Evolutionary conservation across 2,329 filamentous ascomycete genomes (phyloP).

Genomic region (Mollisia scopiformis): DNA sequence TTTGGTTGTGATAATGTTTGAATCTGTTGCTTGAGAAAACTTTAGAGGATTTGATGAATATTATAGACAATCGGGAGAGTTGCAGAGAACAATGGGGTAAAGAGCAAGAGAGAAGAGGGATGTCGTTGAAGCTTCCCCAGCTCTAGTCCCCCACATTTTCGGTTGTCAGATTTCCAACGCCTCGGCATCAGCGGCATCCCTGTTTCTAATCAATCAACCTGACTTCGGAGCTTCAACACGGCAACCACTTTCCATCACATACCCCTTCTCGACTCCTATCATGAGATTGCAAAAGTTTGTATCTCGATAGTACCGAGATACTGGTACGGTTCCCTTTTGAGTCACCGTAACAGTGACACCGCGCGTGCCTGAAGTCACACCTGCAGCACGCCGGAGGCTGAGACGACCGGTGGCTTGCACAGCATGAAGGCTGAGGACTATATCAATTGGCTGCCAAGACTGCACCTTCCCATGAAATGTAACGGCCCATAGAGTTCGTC

Average conservation of each 20-base stretch:
- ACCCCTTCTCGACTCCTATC: not conserved
- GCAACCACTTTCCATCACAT: not conserved
- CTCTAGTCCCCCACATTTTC: constrained; percentile 12
- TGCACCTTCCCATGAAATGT: not conserved
- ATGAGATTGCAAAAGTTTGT: not conserved
- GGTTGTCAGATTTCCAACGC: constrained; percentile 5
- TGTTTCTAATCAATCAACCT: not conserved
- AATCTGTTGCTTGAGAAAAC: not conserved
- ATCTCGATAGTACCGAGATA: not conserved
- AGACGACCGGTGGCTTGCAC: not conserved
- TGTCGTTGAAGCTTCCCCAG: constrained; percentile 21
- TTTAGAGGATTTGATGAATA: not conserved
- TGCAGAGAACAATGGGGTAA: not conserved
- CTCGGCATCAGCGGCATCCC: constrained; percentile 10
- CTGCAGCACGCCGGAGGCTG: not conserved
- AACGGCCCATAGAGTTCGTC: not conserved
- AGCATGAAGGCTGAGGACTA: not conserved
- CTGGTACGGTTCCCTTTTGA: not conserved
- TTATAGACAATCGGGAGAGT: not conserved
- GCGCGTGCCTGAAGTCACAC: not conserved
- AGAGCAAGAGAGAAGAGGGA: not conserved
- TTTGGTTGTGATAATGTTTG: constrained; percentile 10
- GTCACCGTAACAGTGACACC: not conserved
- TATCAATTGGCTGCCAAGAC: not conserved
- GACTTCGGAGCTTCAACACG: not conserved